Conservation (phyloP, 2,329 filamentous ascomycete species). For the Colletotrichum sp. region DNA sequence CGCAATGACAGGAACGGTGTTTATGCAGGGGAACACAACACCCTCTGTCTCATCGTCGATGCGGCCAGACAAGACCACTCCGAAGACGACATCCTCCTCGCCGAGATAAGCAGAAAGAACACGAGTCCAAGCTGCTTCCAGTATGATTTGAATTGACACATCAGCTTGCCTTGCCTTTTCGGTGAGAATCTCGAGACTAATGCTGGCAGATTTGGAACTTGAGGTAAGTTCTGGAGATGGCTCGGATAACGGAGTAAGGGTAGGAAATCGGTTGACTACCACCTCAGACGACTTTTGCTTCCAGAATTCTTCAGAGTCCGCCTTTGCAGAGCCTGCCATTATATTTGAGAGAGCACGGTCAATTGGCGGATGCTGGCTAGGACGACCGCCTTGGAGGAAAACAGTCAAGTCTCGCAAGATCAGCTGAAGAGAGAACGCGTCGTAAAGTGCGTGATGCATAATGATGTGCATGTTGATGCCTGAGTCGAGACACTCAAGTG, state of each 20-base stretch:
- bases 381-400: constrained; percentile 26
- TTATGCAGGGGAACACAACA: constrained; percentile 78
- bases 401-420: constrained; percentile 65
- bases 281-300: constrained; percentile 53
- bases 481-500: constrained; percentile 41
- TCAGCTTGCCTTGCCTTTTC: constrained; percentile 58
- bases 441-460: constrained; percentile 85
- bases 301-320: constrained; percentile 66
- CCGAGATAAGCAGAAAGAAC: constrained; percentile 79
- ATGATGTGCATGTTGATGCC: constrained; percentile 45
- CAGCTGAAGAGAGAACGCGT: constrained; percentile 74
- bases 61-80: constrained; percentile 79
- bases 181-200: constrained; percentile 55
- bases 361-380: constrained; percentile 25
- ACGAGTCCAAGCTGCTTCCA: constrained; percentile 80
- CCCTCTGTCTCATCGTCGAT: constrained; percentile 62
- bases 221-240: constrained; percentile 12
- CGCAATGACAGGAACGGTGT: constrained; percentile 78
- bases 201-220: neutral
- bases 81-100: constrained; percentile 77
- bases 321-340: constrained; percentile 34
- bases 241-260: constrained; percentile 67
- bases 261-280: constrained; percentile 75
- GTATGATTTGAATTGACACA: constrained; percentile 77
- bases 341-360: constrained; percentile 45